Percentiles rank a stretch among this genome's conserved stretches.
Evolutionary conservation across 768 basidiomycete genomes (phyloP).

Genomic region (Piloderma croceum): DNA sequence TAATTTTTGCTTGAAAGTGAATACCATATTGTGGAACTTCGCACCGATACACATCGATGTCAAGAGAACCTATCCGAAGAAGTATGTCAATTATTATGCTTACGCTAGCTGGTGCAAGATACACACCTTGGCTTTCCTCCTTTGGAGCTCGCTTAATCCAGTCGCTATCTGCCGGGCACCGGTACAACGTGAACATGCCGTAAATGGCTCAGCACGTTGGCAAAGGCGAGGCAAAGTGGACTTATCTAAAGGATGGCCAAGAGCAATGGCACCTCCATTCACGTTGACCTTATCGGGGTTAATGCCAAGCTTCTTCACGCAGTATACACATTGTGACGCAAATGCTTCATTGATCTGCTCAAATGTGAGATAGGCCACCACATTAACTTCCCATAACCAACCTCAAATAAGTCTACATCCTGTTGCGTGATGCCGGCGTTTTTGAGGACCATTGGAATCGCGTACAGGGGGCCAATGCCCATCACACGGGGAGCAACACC

Average conservation of each 20-base stretch:
- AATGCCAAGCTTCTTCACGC: conserved; percentile 51
- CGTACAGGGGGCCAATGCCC: conserved; percentile 81
- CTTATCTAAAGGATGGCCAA: conserved; percentile 81
- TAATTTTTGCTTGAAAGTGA: background rate
- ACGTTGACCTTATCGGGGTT: conserved; percentile 71
- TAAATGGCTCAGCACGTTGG: no score
- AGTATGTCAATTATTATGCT: conserved; percentile 8
- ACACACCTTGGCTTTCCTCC: conserved; percentile 62
- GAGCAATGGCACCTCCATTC: conserved; percentile 86
- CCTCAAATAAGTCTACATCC: conserved; percentile 81
- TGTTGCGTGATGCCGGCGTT: conserved; percentile 56
- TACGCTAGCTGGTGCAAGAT: conserved; percentile 5
- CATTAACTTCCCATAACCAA: conserved; percentile 17
- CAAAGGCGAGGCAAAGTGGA: no score
- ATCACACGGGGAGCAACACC: conserved; percentile 78
- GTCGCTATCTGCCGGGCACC: conserved; percentile 82
- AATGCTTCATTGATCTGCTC: conserved; percentile 87
- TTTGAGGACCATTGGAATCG: conserved; percentile 75
- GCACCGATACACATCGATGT: conserved; percentile 79
- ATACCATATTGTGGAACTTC: background rate
- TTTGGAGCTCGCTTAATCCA: conserved; percentile 67
- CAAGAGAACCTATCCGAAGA: conserved; percentile 56
- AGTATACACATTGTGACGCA: conserved; percentile 77
- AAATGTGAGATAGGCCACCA: background rate
- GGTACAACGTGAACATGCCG: conserved; percentile 70